Percentiles rank a stretch among this genome's conserved stretches.
Conservation (phyloP, 2,329 filamentous ascomycete species). For the Plectosphaerella cucumerina region DNA sequence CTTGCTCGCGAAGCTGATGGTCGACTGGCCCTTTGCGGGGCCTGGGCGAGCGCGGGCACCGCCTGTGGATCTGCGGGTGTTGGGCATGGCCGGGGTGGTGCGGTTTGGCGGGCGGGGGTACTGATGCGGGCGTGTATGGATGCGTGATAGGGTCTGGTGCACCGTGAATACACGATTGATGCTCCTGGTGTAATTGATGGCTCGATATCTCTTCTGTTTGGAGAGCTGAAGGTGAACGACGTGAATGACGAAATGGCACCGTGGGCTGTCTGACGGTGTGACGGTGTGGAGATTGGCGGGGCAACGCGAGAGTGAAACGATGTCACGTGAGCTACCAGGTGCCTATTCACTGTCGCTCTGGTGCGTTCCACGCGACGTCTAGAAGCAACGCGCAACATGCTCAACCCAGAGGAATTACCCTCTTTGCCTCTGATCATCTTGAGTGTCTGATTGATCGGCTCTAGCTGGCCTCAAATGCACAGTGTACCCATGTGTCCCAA, state of each 20-base stretch:
- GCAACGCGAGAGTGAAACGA: conserved; percentile 49
- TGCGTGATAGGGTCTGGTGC: no score
- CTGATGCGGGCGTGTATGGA: no score
- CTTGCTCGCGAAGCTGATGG: conserved; percentile 52
- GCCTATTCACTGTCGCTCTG: not conserved
- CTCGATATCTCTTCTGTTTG: not conserved
- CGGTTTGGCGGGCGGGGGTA: not conserved
- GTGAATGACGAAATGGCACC: conserved; percentile 13
- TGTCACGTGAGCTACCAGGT: conserved; percentile 38
- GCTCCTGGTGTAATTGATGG: not conserved
- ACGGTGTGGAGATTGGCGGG: conserved; percentile 36
- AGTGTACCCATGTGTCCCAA: not conserved
- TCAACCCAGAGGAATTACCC: no score
- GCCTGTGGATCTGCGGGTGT: conserved; percentile 43
- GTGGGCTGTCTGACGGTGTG: not conserved
- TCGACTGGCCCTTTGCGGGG: conserved; percentile 45
- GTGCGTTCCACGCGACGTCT: no score
- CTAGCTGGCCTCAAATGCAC: no score
- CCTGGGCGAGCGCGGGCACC: conserved; percentile 28
- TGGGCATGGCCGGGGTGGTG: conserved; percentile 33
- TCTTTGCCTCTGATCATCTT: no score
- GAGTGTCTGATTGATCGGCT: no score
- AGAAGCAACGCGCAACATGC: no score
- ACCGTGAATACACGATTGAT: no score
- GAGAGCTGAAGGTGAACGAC: not conserved